phyloP scores from a whole-genome alignment of 2,329 filamentous ascomycete species.

The Neurospora sp. region DNA sequence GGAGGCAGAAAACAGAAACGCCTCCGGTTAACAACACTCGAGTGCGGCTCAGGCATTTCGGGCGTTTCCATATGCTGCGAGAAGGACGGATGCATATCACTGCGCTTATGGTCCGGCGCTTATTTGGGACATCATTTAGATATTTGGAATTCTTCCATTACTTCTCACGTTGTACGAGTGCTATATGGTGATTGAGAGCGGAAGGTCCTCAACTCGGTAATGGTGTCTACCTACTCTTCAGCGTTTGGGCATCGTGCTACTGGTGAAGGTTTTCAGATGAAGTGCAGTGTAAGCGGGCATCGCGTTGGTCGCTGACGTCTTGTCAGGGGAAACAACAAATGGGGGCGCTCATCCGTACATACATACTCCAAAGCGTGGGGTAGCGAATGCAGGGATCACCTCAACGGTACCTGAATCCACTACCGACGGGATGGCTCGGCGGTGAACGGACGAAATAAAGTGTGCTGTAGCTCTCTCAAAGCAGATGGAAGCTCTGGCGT shows the following conservation, averaged over 20 bases:
- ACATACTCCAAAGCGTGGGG: not conserved
- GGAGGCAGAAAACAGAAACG: conserved; percentile 43
- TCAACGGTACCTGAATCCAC: not conserved
- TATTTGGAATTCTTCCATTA: not conserved
- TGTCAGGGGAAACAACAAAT: not conserved
- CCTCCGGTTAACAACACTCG: conserved; percentile 13
- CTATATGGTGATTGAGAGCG: not conserved
- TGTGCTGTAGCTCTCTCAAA: not conserved
- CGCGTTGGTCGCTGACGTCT: not conserved
- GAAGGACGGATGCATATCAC: not conserved
- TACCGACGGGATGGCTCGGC: not conserved
- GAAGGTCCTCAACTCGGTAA: not conserved
- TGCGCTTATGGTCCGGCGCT: not conserved
- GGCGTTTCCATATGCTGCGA: not conserved
- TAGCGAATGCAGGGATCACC: not conserved
- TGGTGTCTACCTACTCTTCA: not conserved
- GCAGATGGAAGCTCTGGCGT: not conserved
- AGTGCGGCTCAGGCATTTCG: not conserved
- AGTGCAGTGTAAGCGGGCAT: not conserved
- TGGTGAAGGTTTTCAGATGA: not conserved
- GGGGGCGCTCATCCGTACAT: not conserved
- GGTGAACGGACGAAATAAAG: not conserved
- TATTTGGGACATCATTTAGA: not conserved
- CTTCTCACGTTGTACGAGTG: not conserved
- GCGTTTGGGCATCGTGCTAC: not conserved